phyloP scores from a whole-genome alignment of 2,329 filamentous ascomycete species.

The Aspergillus nomiae region DNA sequence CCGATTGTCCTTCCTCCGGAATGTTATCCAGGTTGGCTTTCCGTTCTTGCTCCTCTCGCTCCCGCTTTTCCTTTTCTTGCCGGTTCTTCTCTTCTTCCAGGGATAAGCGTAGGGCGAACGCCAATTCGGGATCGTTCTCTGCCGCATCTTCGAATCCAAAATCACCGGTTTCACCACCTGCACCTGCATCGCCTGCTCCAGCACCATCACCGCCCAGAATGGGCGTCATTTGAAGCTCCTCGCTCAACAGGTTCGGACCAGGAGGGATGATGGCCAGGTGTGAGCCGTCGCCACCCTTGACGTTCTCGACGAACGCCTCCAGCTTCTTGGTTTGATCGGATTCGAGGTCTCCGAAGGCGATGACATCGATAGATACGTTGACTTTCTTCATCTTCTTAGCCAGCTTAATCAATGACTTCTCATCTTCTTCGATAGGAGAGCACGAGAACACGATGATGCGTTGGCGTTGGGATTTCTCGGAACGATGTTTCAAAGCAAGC shows the following conservation, averaged over 20 bases:
- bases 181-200: slow-evolving; percentile 51
- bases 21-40: slow-evolving; percentile 80
- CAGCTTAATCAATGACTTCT: slow-evolving; percentile 83
- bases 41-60: slow-evolving; percentile 70
- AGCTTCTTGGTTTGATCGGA: slow-evolving; percentile 88
- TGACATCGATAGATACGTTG: slow-evolving; percentile 89
- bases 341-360: slow-evolving; percentile 91
- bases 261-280: slow-evolving; percentile 89
- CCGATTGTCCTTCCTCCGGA: slow-evolving; percentile 71
- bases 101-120: slow-evolving; percentile 92
- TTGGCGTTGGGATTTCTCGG: slow-evolving; percentile 96
- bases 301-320: slow-evolving; percentile 86
- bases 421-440: slow-evolving; percentile 85
- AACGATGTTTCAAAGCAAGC: slow-evolving; percentile 95
- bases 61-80: slow-evolving; percentile 80
- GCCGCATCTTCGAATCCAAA: slow-evolving; percentile 82
- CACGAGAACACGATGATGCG: slow-evolving; percentile 97
- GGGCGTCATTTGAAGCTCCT: slow-evolving; percentile 84
- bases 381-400: slow-evolving; percentile 99
- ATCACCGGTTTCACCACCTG: slow-evolving; percentile 57
- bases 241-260: slow-evolving; percentile 86
- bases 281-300: slow-evolving; percentile 89
- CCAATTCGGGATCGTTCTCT: slow-evolving; percentile 83
- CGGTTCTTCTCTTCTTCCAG: slow-evolving; percentile 97
- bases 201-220: slow-evolving; percentile 84